Evolutionary conservation across 192 early-diverging fungal genomes (phyloP).

Genomic region (Phycomyces blakesleeanus): DNA sequence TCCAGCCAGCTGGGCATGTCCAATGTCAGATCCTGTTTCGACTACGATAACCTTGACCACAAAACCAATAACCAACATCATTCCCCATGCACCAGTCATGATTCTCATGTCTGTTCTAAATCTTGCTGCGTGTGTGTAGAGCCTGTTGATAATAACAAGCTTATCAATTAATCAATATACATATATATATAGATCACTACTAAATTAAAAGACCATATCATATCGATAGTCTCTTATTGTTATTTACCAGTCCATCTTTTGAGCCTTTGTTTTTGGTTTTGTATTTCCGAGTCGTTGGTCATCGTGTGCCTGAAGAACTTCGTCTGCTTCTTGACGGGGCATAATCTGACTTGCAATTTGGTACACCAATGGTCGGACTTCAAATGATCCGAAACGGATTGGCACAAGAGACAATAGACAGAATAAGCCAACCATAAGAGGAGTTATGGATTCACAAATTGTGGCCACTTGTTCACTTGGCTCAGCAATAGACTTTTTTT

Average conservation of each 20-base stretch:
- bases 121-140: slow-evolving; percentile 23
- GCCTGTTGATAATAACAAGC: slow-evolving; percentile 6
- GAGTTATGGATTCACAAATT: slow-evolving; percentile 28
- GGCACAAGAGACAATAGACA: slow-evolving; percentile 30
- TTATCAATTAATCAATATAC: no score
- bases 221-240: no score
- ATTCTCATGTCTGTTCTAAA: slow-evolving; percentile 35
- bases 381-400: slow-evolving; percentile 17
- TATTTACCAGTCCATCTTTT: slow-evolving; percentile 16
- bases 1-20: slow-evolving; percentile 3
- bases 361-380: slow-evolving; percentile 26
- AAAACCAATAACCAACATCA: slow-evolving; percentile 25
- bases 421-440: slow-evolving; percentile 23
- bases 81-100: slow-evolving; percentile 31
- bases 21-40: slow-evolving; percentile 13
- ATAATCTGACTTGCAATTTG: slow-evolving; percentile 31
- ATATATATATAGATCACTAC: no score
- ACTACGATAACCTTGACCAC: slow-evolving; percentile 32
- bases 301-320: slow-evolving; percentile 10
- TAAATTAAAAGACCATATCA: no score
- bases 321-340: slow-evolving; percentile 20
- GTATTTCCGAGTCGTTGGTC: slow-evolving; percentile 12
- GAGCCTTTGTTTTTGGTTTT: slow-evolving; percentile 9
- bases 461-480: slow-evolving; percentile 22
- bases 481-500: slow-evolving; percentile 32